These are phyloP conservation scores for Kwoniella mangroviensis DNA, from an alignment of 768 basidiomycete species.

Conservation along the genomic window DNA sequence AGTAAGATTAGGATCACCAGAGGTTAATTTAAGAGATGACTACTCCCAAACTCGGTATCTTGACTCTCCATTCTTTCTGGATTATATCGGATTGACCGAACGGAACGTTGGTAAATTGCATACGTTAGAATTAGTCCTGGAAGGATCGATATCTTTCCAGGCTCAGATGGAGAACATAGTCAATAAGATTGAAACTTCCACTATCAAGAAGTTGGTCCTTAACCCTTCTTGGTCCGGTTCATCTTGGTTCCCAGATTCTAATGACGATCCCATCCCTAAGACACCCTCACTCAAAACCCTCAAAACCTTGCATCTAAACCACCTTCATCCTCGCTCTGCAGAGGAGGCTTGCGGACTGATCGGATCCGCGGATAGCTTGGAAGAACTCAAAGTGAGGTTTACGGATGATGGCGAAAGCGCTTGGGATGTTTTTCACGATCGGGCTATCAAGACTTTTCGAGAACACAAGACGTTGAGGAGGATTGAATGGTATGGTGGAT, in stretches of 20 bases:
- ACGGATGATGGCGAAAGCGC: background rate
- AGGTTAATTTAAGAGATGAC: background rate
- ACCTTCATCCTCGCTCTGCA: background rate
- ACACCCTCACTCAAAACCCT: background rate
- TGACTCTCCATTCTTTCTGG: background rate
- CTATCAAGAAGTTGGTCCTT: background rate
- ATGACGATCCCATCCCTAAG: background rate
- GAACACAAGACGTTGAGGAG: constrained; percentile 8
- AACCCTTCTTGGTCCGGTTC: background rate
- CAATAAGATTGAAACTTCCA: background rate
- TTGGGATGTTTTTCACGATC: background rate
- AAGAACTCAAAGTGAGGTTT: background rate
- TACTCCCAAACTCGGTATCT: background rate
- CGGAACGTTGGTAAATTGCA: background rate
- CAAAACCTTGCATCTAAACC: background rate
- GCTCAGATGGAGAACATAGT: background rate
- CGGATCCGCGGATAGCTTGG: background rate
- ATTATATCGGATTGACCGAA: background rate
- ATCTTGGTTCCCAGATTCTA: background rate
- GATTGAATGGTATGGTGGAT: constrained; percentile 13
- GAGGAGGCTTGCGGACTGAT: background rate
- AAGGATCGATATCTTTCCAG: background rate
- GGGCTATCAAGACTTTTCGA: background rate
- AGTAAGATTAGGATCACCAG: background rate
- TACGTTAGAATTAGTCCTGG: background rate